Percentiles rank a stretch among this genome's conserved stretches.
Evolutionary conservation across 495 filamentous ascomycete genomes (phyloP).

Genomic region (Trichoderma reesei): DNA sequence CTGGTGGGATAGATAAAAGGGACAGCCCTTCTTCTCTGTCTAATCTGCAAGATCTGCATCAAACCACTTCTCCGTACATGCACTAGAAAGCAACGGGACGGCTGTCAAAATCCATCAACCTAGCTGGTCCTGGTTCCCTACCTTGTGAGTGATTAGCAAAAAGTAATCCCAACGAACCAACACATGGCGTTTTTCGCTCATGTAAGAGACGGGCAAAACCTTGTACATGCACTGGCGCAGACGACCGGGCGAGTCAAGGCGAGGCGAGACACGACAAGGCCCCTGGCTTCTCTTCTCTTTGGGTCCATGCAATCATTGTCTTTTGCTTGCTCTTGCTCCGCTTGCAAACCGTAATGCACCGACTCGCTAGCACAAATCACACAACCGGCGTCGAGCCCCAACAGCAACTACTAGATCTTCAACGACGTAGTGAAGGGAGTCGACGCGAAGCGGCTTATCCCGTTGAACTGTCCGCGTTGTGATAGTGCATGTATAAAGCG

Average conservation of each 20-base stretch:
- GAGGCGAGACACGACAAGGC: neutral
- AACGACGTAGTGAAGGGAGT: neutral
- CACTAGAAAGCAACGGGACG: too few species aligned
- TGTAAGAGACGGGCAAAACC: constrained; percentile 1
- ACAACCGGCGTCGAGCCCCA: neutral
- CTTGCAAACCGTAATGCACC: neutral
- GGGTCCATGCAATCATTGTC: neutral
- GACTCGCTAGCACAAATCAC: neutral
- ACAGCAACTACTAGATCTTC: neutral
- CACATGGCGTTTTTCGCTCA: neutral
- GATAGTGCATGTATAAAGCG: neutral
- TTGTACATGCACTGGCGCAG: neutral
- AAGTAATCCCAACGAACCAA: neutral
- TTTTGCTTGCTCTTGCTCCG: neutral
- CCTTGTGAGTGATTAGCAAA: neutral
- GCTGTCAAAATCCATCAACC: too few species aligned
- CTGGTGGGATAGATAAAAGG: too few species aligned
- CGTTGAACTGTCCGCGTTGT: neutral
- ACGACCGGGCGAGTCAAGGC: neutral
- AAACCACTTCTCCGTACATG: too few species aligned
- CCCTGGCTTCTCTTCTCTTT: neutral
- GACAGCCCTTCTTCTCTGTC: neutral
- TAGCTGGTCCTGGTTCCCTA: neutral
- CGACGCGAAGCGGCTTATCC: neutral
- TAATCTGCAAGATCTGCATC: too few species aligned